These are phyloP conservation scores for Talaromyces sp. DNA, from an alignment of 2,329 filamentous ascomycete genomes.

Conservation along the genomic window DNA sequence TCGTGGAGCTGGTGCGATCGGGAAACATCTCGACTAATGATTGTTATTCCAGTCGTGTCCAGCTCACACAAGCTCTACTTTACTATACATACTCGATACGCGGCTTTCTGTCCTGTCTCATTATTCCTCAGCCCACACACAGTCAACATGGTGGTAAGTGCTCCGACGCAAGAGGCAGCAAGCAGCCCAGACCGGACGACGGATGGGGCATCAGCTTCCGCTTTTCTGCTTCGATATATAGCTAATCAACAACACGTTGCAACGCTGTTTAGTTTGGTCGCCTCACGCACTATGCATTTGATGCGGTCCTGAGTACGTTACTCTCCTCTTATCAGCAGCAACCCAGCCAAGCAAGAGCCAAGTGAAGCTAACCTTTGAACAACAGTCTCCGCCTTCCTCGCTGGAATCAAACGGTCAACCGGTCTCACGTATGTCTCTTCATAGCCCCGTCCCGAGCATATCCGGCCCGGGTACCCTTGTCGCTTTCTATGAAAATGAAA, in stretches of 20 bases:
- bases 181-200: conserved; percentile 51
- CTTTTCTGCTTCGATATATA: background rate
- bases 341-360: background rate
- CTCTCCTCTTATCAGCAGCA: background rate
- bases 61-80: background rate
- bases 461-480: background rate
- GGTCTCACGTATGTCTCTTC: conserved; percentile 72
- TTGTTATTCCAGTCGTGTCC: no score
- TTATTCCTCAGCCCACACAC: background rate
- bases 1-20: background rate
- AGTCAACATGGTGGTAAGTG: conserved; percentile 44
- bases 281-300: conserved; percentile 91
- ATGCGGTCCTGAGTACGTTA: conserved; percentile 80
- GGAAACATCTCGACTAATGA: background rate
- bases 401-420: conserved; percentile 94
- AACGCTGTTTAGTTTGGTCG: conserved; percentile 72
- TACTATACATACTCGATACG: background rate
- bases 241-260: background rate
- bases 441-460: conserved; percentile 40
- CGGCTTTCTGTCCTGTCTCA: background rate
- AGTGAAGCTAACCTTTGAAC: background rate
- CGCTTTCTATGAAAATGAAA: background rate
- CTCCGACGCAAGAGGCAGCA: conserved; percentile 22
- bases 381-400: conserved; percentile 88
- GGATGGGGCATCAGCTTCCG: conserved; percentile 44